Conservation (phyloP, 1,284 basidiomycete genomes). For the Microstroma glucosiphilum region DNA sequence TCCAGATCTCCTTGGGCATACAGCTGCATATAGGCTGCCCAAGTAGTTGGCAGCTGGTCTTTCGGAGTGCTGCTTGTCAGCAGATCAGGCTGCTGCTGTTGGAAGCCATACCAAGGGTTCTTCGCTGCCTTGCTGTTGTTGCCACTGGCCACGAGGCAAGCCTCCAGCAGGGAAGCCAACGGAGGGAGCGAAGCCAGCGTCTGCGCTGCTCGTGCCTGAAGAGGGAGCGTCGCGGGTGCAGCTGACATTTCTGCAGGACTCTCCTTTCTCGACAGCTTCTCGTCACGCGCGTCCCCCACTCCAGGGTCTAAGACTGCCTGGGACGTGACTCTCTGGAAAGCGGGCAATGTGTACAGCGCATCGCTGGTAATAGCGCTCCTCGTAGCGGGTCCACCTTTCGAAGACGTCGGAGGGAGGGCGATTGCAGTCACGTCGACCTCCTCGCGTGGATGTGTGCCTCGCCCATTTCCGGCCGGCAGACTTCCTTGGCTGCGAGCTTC, state of each 20-base stretch:
- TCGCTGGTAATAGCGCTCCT: too few relatives aligned
- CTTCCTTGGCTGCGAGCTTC: not conserved
- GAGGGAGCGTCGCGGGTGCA: not conserved
- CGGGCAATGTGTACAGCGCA: too few relatives aligned
- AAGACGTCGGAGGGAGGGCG: too few relatives aligned
- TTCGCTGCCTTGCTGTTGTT: not conserved
- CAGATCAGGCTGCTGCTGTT: conserved; percentile 4
- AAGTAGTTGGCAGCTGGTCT: conserved; percentile 9
- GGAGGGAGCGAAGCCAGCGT: not conserved
- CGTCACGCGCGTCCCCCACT: too few relatives aligned
- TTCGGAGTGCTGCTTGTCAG: conserved; percentile 3
- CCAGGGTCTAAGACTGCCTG: not conserved
- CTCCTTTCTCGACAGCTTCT: not conserved
- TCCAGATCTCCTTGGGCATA: conserved; percentile 13
- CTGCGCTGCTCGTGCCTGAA: not conserved
- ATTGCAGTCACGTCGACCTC: too few relatives aligned
- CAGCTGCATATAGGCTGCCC: conserved; percentile 11
- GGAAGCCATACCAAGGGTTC: conserved; percentile 8
- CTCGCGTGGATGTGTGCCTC: too few relatives aligned
- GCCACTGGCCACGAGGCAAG: not conserved
- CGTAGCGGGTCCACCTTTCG: too few relatives aligned
- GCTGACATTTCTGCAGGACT: not conserved
- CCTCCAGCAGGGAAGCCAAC: not conserved
- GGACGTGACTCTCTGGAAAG: not conserved
- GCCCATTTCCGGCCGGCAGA: too few relatives aligned